Percentiles rank a stretch among this genome's conserved stretches.
phyloP scores from a whole-genome alignment of 2,329 filamentous ascomycete genomes.

The Penicillium sp. region DNA sequence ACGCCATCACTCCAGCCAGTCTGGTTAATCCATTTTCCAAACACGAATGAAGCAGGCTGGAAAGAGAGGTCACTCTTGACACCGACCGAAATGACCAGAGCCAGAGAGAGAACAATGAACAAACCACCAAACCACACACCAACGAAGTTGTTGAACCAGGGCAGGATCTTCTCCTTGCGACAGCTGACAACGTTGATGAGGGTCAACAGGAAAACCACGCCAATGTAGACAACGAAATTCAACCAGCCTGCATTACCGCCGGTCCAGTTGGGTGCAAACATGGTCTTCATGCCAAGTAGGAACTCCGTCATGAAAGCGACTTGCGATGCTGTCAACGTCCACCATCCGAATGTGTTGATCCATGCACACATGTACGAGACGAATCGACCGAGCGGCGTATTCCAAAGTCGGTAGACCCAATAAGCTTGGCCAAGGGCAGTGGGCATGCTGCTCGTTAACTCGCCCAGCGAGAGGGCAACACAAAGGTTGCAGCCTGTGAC shows the following conservation, averaged over 20 bases:
- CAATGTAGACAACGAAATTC: constrained; percentile 57
- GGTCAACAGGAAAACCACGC: constrained; percentile 50
- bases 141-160: constrained; percentile 59
- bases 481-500: constrained; percentile 55
- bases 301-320: constrained; percentile 61
- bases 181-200: constrained; percentile 54
- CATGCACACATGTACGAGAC: constrained; percentile 59
- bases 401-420: constrained; percentile 53
- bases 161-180: constrained; percentile 49
- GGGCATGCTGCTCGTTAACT: constrained; percentile 60
- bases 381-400: constrained; percentile 47
- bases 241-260: constrained; percentile 52
- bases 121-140: constrained; percentile 54
- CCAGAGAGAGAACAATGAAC: constrained; percentile 54
- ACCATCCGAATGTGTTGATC: constrained; percentile 63
- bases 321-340: constrained; percentile 57
- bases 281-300: constrained; percentile 56
- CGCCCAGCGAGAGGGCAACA: constrained; percentile 57
- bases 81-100: constrained; percentile 55
- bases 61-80: constrained; percentile 46
- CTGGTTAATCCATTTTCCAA: constrained; percentile 53
- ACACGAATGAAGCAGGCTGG: constrained; percentile 54
- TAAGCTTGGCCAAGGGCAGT: constrained; percentile 62
- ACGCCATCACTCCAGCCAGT: constrained; percentile 57
- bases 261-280: constrained; percentile 53